These are phyloP conservation scores for Pelargonium nanum DNA, from an alignment of 345 rosid genomes.

Conservation along the genomic window DNA sequence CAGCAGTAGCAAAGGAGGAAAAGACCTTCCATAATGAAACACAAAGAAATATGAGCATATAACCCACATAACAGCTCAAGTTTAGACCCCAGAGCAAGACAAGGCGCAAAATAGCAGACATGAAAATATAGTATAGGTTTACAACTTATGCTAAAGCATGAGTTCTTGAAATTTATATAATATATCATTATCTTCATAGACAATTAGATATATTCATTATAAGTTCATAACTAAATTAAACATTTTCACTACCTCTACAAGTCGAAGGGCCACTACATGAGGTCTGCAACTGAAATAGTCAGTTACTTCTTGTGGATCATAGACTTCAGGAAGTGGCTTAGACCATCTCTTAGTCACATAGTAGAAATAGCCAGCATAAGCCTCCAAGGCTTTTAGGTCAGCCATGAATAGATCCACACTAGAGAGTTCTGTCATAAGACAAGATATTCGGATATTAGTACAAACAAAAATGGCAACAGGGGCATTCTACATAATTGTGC, in stretches of 20 bases:
- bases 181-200: too few species aligned
- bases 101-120: neutral
- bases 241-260: slow-evolving; percentile 67
- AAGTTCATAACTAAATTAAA: neutral
- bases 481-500: neutral
- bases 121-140: too few species aligned
- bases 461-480: neutral
- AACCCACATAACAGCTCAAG: neutral
- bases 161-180: too few species aligned
- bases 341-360: slow-evolving; percentile 64
- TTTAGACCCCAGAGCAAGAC: too few species aligned
- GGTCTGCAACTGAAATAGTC: slow-evolving; percentile 85
- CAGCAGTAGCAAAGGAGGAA: slow-evolving; percentile 54
- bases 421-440: slow-evolving; percentile 46
- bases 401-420: slow-evolving; percentile 84
- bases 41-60: neutral
- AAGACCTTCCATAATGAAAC: slow-evolving; percentile 40
- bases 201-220: too few species aligned
- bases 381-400: slow-evolving; percentile 83
- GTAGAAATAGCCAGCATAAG: slow-evolving; percentile 56
- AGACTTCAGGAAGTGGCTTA: slow-evolving; percentile 81
- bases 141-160: too few species aligned
- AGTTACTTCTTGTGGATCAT: slow-evolving; percentile 58
- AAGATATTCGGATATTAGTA: slow-evolving; percentile 9
- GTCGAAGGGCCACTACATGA: slow-evolving; percentile 71